phyloP scores from a whole-genome alignment of 176 grass and related monocot genomes.

The Triticum dicoccoides region DNA sequence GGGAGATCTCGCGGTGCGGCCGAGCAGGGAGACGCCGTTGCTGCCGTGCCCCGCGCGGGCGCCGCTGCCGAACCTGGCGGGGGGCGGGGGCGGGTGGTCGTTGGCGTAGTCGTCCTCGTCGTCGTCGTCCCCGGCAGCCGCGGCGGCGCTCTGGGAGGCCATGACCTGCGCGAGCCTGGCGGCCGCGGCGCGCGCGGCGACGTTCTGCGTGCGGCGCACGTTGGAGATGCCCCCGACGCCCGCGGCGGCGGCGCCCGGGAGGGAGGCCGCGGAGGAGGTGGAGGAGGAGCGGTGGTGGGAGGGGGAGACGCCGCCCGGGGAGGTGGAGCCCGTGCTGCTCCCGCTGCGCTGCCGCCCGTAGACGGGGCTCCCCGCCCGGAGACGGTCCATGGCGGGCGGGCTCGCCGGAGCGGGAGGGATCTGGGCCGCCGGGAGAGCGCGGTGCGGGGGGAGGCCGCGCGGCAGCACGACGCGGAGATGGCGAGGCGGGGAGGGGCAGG shows the following conservation, averaged over 20 bases:
- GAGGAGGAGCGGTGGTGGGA: conserved; percentile 85
- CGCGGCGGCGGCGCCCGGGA: background rate
- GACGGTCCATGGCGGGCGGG: conserved; percentile 57
- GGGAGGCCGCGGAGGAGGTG: conserved; percentile 45
- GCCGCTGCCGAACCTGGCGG: conserved; percentile 40
- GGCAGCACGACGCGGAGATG: conserved; percentile 39
- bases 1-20: conserved; percentile 85
- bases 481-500: conserved; percentile 17
- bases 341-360: conserved; percentile 88
- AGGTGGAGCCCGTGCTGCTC: conserved; percentile 89
- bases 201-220: conserved; percentile 86
- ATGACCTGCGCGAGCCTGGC: conserved; percentile 94
- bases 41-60: conserved; percentile 31
- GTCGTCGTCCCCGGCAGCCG: conserved; percentile 72
- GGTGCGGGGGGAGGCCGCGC: conserved; percentile 20
- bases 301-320: conserved; percentile 67
- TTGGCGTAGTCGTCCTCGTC: conserved; percentile 63
- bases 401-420: conserved; percentile 45
- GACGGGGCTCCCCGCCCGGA: conserved; percentile 82
- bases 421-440: conserved; percentile 19
- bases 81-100: conserved; percentile 33
- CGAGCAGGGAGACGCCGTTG: conserved; percentile 60
- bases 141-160: conserved; percentile 82
- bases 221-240: conserved; percentile 46
- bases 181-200: conserved; percentile 89